Evolutionary conservation across 2,329 filamentous ascomycete species (phyloP).

Genomic region (Alternaria rosae): DNA sequence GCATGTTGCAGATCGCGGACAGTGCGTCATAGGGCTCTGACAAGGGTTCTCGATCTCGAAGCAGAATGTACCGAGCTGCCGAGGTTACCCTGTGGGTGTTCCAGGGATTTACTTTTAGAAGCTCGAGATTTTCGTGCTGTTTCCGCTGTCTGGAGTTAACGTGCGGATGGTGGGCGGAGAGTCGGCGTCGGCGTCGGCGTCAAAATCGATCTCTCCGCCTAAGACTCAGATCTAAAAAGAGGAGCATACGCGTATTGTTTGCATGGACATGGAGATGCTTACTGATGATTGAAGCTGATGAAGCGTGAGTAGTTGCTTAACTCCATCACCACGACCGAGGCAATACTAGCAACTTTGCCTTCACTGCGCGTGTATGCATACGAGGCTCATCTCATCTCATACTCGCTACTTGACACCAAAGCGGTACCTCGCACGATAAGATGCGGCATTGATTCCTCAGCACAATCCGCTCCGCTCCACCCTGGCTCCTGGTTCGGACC

Average conservation of each 20-base stretch:
- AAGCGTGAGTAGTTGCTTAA: background rate
- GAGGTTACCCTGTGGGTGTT: background rate
- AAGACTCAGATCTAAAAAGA: background rate
- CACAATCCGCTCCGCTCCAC: slow-evolving; percentile 4
- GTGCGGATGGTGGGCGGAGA: background rate
- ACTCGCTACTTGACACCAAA: background rate
- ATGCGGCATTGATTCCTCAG: background rate
- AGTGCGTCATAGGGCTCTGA: slow-evolving; percentile 8
- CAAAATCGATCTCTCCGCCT: background rate
- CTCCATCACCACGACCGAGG: background rate
- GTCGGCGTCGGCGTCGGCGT: background rate
- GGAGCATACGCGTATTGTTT: background rate
- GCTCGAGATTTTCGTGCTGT: background rate
- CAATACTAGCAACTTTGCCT: background rate
- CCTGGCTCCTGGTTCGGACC: background rate
- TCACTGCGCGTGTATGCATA: background rate
- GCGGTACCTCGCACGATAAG: background rate
- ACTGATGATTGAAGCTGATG: background rate
- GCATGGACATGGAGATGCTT: background rate
- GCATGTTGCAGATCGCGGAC: slow-evolving; percentile 12
- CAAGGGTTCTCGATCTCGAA: background rate
- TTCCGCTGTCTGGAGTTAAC: background rate
- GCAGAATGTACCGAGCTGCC: slow-evolving; percentile 7
- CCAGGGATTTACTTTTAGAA: background rate
- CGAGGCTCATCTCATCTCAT: background rate